Conservation (phyloP, 2,329 filamentous ascomycete species). For the Fulvia fulva region DNA sequence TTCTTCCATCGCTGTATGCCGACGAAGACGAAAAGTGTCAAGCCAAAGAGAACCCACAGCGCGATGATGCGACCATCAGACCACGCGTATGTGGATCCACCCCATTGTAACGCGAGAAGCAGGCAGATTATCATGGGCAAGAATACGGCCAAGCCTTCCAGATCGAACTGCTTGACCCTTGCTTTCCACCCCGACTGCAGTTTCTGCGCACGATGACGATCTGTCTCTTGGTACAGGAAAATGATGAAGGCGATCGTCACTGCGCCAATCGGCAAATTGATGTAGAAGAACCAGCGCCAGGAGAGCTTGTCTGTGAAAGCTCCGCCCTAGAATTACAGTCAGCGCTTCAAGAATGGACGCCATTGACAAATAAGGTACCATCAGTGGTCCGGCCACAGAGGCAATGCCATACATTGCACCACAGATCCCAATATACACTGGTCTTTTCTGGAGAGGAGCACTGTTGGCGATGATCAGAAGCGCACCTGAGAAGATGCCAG, state of each 20-base stretch:
- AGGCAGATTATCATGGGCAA: constrained; percentile 42
- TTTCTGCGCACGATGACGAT: constrained; percentile 3
- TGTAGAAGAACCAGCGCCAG: constrained; percentile 39
- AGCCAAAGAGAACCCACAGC: constrained; percentile 40
- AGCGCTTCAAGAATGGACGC: not conserved
- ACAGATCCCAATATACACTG: constrained; percentile 39
- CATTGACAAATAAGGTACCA: not conserved
- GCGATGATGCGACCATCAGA: constrained; percentile 41
- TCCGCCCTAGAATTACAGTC: constrained; percentile 32
- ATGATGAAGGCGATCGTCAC: constrained; percentile 35
- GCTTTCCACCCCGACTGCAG: constrained; percentile 32
- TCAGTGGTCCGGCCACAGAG: constrained; percentile 39
- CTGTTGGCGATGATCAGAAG: constrained; percentile 49
- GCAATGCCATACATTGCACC: constrained; percentile 39
- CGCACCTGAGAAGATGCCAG: constrained; percentile 51
- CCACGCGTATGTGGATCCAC: constrained; percentile 40
- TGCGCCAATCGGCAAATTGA: constrained; percentile 40
- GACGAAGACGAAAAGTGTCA: constrained; percentile 39
- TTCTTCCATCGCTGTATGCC: constrained; percentile 14
- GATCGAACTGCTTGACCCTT: constrained; percentile 50
- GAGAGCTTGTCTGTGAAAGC: constrained; percentile 38
- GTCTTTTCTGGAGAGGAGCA: constrained; percentile 40
- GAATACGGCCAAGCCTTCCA: constrained; percentile 38
- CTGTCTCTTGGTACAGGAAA: constrained; percentile 12
- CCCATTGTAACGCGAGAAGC: constrained; percentile 45